phyloP scores from a whole-genome alignment of 1,284 basidiomycete genomes.

The Trametes pubescens region DNA sequence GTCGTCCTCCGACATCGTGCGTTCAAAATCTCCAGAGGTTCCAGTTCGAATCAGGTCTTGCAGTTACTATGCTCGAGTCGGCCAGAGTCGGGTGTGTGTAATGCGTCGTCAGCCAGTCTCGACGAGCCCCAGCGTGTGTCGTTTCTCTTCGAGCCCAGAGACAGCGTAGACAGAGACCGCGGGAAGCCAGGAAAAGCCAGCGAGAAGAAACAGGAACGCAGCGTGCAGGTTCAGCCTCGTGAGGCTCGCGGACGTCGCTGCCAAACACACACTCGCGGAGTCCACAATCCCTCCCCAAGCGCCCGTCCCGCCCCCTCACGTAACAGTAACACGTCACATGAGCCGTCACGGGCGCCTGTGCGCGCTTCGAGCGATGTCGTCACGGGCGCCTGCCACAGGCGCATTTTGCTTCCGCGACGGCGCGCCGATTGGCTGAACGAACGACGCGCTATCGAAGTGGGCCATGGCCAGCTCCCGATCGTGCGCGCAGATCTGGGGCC shows the following conservation, averaged over 20 bases:
- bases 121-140: neutral
- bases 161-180: neutral
- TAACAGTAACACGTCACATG: constrained; percentile 1
- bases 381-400: constrained; percentile 3
- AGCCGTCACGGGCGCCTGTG: constrained; percentile 9
- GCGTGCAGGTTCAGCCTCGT: constrained; percentile 16
- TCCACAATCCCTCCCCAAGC: constrained; percentile 24
- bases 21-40: constrained; percentile 1
- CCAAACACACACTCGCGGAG: constrained; percentile 28
- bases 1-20: constrained; percentile 52
- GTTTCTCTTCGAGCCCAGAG: neutral
- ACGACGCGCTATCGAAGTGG: constrained; percentile 11
- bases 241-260: constrained; percentile 33
- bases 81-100: neutral
- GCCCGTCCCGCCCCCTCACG: constrained; percentile 13
- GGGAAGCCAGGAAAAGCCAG: neutral
- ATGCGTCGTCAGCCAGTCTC: neutral
- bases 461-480: neutral
- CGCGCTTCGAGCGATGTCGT: neutral
- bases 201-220: constrained; percentile 1
- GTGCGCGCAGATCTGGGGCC: constrained; percentile 1
- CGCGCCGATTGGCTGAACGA: constrained; percentile 23
- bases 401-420: constrained; percentile 32
- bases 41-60: neutral
- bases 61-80: neutral